These are phyloP conservation scores for Pleurotus platypus DNA, from an alignment of 768 basidiomycete species.

Conservation along the genomic window DNA sequence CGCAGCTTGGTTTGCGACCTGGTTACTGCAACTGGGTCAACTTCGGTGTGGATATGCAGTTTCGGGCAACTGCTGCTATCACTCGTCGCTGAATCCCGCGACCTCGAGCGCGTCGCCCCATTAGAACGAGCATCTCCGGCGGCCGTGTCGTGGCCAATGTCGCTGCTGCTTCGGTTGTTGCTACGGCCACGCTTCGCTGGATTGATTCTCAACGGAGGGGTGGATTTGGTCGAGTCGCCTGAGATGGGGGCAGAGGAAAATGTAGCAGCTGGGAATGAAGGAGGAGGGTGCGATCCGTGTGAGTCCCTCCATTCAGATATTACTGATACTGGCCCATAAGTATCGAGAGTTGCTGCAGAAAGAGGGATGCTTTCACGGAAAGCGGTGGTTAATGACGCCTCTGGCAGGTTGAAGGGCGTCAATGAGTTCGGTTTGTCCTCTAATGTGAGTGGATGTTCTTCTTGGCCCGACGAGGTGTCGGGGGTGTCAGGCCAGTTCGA, in stretches of 20 bases:
- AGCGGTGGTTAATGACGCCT: background rate
- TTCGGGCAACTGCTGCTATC: background rate
- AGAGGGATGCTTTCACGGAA: slow-evolving; percentile 2
- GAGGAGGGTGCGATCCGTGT: background rate
- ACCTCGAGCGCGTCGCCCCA: background rate
- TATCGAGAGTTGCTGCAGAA: background rate
- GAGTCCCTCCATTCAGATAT: background rate
- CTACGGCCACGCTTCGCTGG: background rate
- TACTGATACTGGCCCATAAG: background rate
- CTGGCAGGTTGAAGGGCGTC: no score
- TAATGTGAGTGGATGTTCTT: background rate
- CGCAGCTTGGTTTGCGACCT: background rate
- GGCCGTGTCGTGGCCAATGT: background rate
- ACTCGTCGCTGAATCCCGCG: background rate
- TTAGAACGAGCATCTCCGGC: background rate
- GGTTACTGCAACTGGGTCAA: background rate
- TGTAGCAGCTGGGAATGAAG: background rate
- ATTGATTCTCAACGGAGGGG: background rate
- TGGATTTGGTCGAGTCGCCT: background rate
- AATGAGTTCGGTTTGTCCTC: no score
- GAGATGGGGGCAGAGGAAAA: background rate
- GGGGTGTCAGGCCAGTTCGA: background rate
- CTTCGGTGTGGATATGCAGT: background rate
- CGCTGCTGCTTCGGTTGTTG: background rate
- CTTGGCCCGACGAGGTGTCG: background rate